Base-by-base conservation (phyloP, 352 stramenopile species). In the Hyaloperonospora brassicae region DNA sequence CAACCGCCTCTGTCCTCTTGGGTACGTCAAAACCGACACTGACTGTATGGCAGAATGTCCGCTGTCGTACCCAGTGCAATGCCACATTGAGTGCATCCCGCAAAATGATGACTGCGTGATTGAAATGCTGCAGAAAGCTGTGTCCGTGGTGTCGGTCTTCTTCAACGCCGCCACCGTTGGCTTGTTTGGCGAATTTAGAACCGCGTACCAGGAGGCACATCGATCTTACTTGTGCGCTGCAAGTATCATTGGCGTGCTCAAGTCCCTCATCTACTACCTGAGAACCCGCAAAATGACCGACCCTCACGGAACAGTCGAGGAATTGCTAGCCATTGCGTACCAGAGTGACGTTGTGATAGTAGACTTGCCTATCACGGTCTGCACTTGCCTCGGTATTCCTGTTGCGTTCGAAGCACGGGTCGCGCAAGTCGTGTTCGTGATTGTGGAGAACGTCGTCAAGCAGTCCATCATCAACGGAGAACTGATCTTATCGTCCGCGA, bases 61-160 rank as follows among this genome's bases (percentile, higher is more conserved):
- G 5, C 27, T 86, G 13, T 57, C 72, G 13, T 86, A 82, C 46
- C 71, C 71, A 1, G 65, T 81, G n/a, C 56, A 68, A 38, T 81
- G 71, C 47, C 63, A 63, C 22, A 65, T 73, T 57, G 68, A 81
- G 30, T 81, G 68, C 45, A 66, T 75, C 46, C 63, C 51, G 22
- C 66, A 75, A 38, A 75, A 72, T 35, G 58, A 61, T 35, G 55
- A 75, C 38, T 75, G 66, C 38, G 61, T 55, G 10, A 42, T 62
- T 10, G 63, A 67, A 40, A 50, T 81, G 14, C 24, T 73, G 25
- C 43, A 44, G 23, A 74, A 77, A 50, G 50, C 66, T 22, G 50
- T 30, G 11, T 3, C 58, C 47, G 21, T 62, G 57, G 22, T 69
- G 57, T 2, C 64, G 55, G 10, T 48, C 70, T n/a, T 66, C 60